These are phyloP conservation scores for Termitomyces sp. DNA, from an alignment of 768 basidiomycete genomes.

Conservation along the genomic window DNA sequence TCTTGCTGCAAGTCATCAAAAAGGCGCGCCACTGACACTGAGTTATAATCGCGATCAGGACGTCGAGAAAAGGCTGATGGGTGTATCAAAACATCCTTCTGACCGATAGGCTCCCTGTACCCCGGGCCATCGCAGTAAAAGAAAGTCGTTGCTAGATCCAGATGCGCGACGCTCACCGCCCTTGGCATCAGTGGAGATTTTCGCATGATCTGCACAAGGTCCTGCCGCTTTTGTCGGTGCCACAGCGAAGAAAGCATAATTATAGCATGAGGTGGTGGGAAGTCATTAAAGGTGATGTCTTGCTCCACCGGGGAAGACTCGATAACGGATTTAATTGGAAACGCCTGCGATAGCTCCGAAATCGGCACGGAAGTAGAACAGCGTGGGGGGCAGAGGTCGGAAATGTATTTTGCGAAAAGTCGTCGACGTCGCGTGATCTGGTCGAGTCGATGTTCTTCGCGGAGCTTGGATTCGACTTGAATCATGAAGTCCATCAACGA, in stretches of 20 bases:
- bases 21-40: conserved; percentile 13
- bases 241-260: conserved; percentile 14
- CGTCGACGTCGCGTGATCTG: conserved; percentile 17
- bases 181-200: conserved; percentile 9
- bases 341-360: conserved; percentile 19
- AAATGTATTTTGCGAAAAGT: conserved; percentile 19
- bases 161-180: conserved; percentile 5
- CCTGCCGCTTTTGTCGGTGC: conserved; percentile 12
- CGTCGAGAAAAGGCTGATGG: conserved; percentile 15
- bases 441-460: conserved; percentile 14
- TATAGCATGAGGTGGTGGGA: conserved; percentile 15
- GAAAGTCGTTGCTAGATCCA: conserved; percentile 25
- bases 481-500: conserved; percentile 34
- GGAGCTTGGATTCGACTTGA: conserved; percentile 22
- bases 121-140: conserved; percentile 18
- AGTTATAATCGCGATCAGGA: conserved; percentile 9
- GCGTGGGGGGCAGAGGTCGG: conserved; percentile 9
- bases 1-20: conserved; percentile 22
- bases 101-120: conserved; percentile 18
- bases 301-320: conserved; percentile 17
- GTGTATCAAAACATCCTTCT: conserved; percentile 17
- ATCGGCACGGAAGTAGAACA: conserved; percentile 12
- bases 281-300: conserved; percentile 13
- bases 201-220: conserved; percentile 18
- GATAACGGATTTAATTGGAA: conserved; percentile 18